Base-by-base conservation (phyloP, 2,329 filamentous ascomycete genomes). In the Knoxdaviesia proteae region DNA sequence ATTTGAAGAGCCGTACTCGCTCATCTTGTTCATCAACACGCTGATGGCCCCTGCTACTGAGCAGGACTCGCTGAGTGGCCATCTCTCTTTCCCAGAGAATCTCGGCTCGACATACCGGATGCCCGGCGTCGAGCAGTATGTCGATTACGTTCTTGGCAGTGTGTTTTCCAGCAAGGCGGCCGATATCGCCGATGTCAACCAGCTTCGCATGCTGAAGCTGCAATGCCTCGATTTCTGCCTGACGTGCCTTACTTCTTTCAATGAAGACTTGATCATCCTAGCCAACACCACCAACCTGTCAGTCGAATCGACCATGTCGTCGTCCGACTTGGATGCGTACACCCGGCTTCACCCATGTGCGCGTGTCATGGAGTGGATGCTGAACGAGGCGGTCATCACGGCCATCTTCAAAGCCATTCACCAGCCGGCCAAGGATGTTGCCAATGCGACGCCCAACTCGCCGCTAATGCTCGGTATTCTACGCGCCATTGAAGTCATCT, bases 311-410 rank as follows among this genome's bases (percentile, higher is more conserved):
- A 73, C 80, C 10, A 83, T 93, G 49, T 70, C 70, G 37, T 70
- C 83, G 4, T 80, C 78, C 3, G 81, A 82, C 44, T 65, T 96
- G 5, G 74, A 77, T 41, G 70, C 72, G 5, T 99, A 98, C 55
- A 76, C 90, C 45, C 74, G 77, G 30, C 70, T 94, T 42, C 92
- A 98, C 60, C 88, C 92, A 0, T 98, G 96, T 53, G 77, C 83
- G 3, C 76, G 92, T 46, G 79, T 93, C 10, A 94, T 96, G 82
- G 90, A 98, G 55, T 96, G 90, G 86, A 74, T 98, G 60, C 94
- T 93, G 59, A 94, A 93, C 54, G 84, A 92, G 53, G 84, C 80
- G 49, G 83, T 94, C 29, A 74, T 93, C 52, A 73, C 72, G 49
- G 74, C 79, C 9, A 61, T 98, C 2, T 88, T 94, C 57, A 69